Conservation (phyloP, 2,329 filamentous ascomycete genomes). For the Colletotrichum higginsianum region DNA sequence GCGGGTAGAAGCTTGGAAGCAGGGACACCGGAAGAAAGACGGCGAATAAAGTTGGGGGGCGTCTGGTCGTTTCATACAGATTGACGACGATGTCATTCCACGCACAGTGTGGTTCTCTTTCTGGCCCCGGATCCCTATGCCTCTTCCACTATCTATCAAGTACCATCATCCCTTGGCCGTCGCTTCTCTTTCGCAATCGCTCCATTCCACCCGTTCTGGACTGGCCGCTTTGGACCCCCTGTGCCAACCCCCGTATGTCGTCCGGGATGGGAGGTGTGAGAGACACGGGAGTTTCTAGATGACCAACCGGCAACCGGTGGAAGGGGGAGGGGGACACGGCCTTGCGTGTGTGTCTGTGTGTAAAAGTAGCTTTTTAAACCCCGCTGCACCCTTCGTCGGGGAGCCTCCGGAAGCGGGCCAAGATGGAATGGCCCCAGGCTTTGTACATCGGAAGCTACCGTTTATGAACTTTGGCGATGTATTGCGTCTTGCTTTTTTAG, state of each 20-base stretch:
- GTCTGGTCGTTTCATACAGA: too few relatives aligned
- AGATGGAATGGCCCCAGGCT: neutral
- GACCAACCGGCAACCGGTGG: neutral
- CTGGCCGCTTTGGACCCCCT: conserved; percentile 4
- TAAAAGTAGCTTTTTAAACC: neutral
- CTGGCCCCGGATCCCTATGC: neutral
- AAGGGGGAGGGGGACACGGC: too few relatives aligned
- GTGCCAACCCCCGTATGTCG: neutral
- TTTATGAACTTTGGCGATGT: neutral
- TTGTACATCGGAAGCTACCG: neutral
- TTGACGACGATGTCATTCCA: too few relatives aligned
- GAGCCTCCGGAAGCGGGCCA: neutral
- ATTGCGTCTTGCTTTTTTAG: neutral
- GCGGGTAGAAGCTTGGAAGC: too few relatives aligned
- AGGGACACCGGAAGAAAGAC: too few relatives aligned
- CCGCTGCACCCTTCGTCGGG: neutral
- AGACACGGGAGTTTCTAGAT: neutral
- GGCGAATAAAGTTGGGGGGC: too few relatives aligned
- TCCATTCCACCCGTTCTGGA: neutral
- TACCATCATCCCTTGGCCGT: too few relatives aligned
- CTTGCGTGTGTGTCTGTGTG: conserved; percentile 7
- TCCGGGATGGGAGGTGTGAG: neutral
- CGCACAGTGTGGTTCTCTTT: neutral
- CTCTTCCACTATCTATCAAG: too few relatives aligned
- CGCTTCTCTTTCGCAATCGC: neutral